A percentile compares a stretch with the other conserved stretches of the same genome.
Evolutionary conservation across 192 early-diverging fungal species (phyloP).

Genomic region (Rhizoclosmatium globosum): DNA sequence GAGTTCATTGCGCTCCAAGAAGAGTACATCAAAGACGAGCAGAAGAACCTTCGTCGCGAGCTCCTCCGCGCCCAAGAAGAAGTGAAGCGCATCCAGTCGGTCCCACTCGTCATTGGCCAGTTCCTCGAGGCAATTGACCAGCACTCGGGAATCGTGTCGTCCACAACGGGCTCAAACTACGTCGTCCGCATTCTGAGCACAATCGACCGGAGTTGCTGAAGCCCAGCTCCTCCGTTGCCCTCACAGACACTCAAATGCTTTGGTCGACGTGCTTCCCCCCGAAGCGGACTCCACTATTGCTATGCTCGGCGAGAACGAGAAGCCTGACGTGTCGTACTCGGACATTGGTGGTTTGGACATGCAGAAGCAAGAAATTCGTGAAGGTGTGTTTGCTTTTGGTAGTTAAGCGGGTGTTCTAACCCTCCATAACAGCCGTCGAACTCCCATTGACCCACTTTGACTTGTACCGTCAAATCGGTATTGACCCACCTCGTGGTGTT

Average conservation of each 20-base stretch:
- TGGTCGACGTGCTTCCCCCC: constrained; percentile 97
- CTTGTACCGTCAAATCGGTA: constrained; percentile 98
- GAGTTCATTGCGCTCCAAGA: constrained; percentile 97
- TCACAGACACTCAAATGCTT: constrained; percentile 97
- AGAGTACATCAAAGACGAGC: constrained; percentile 98
- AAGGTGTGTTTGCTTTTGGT: constrained; percentile 9
- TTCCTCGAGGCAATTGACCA: constrained; percentile 97
- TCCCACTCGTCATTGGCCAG: constrained; percentile 98
- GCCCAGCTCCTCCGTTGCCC: constrained; percentile 90
- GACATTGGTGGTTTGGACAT: constrained; percentile 97
- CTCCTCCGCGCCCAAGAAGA: constrained; percentile 95
- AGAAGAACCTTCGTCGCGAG: constrained; percentile 95
- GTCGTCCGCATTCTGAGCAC: constrained; percentile 95
- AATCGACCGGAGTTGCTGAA: constrained; percentile 98
- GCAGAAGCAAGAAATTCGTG: constrained; percentile 96
- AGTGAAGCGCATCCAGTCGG: constrained; percentile 97
- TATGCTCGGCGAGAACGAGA: constrained; percentile 71
- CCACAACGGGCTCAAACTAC: constrained; percentile 91
- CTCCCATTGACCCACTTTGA: constrained; percentile 97
- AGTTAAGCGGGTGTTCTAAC: not conserved
- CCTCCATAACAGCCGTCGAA: constrained; percentile 86
- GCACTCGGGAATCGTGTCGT: constrained; percentile 93
- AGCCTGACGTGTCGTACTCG: constrained; percentile 92
- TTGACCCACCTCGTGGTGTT: constrained; percentile 97
- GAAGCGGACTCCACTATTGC: constrained; percentile 90